These are phyloP conservation scores for Exophiala lecanii-corni DNA, from an alignment of 2,329 filamentous ascomycete species.

Conservation along the genomic window DNA sequence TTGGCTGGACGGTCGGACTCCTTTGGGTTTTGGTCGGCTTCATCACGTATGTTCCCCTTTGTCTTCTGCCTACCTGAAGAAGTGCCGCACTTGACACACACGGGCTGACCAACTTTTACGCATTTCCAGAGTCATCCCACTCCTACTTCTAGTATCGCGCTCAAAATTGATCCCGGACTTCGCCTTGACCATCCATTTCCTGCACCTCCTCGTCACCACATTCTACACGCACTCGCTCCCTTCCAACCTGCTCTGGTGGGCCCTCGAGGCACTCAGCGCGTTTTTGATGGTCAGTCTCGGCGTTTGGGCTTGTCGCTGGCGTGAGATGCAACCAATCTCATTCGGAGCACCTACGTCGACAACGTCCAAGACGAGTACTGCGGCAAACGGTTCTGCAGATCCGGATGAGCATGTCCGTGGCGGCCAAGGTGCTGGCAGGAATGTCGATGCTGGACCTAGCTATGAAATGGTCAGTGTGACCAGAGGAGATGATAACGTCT, in stretches of 20 bases:
- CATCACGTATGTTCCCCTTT: constrained; percentile 53
- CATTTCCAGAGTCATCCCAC: constrained; percentile 65
- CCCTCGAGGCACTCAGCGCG: constrained; percentile 57
- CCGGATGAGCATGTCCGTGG: constrained; percentile 37
- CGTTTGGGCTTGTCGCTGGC: constrained; percentile 86
- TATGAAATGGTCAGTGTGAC: constrained; percentile 64
- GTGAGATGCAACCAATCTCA: constrained; percentile 81
- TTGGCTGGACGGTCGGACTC: constrained; percentile 64
- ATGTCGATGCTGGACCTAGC: constrained; percentile 33
- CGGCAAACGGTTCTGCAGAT: constrained; percentile 6
- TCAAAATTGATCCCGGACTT: constrained; percentile 96
- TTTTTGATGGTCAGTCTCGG: constrained; percentile 65
- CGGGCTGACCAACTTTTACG: constrained; percentile 4
- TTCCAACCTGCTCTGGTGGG: constrained; percentile 82
- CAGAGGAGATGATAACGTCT: constrained; percentile 27
- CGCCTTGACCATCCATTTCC: constrained; percentile 77
- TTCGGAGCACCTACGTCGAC: constrained; percentile 58
- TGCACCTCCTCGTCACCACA: constrained; percentile 73
- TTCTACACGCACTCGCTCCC: constrained; percentile 76
- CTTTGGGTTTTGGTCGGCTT: constrained; percentile 65
- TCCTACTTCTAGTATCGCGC: constrained; percentile 77
- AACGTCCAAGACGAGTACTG: constrained; percentile 18
- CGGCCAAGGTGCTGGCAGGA: constrained; percentile 25
- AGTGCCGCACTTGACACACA: neutral
- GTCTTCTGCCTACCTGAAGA: no score